Base-by-base conservation (phyloP, 192 early-diverging fungal genomes). In the Backusella macrospora region DNA sequence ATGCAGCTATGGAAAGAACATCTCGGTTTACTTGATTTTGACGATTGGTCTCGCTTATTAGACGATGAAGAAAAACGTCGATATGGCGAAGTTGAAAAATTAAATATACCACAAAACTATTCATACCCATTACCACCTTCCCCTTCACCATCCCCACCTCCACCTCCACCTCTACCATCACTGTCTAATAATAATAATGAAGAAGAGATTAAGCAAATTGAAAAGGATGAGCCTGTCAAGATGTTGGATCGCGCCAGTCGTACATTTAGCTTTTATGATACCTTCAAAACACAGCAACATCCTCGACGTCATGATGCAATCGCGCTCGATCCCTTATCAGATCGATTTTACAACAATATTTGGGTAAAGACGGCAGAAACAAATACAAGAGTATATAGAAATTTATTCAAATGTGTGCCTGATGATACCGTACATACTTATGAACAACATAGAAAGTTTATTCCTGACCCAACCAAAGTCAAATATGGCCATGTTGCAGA, bases 1-100 rank as follows among this genome's bases (percentile, higher is more conserved):
- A 80, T 87, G 49, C 86, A 92, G 47, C 69, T 96, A 29, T 95
- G 92, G 81, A 91, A 92, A 68, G 93, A 96, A 76, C 95, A 96
- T 77, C 77, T 93, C 26, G 95, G 95, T 12, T 65, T 95, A 1
- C 68, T 92, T 21, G 76, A 85, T 13, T 73, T 84, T 29, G 73
- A 79, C 2, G 77, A 84, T 12, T 83, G 83, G 72, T 80, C 84
- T 26, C 62, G 45, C 3, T 38, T 75, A 62, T 45, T 68, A 18
- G 15, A 68, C 14, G 15, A n/a, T 1, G 62, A 73, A 9, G 14
- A 21, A 5, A 64, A 23, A 37, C 18, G 5, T 12, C 38, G 44
- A 29, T 44, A 34, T 40, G 62, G 40, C 5, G 46, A 37, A 18
- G 37, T 38, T n/a, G 46, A 71, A 10, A 21, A 48, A 37, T 52